These are phyloP conservation scores for Secale cereale DNA, from an alignment of 176 grass and related monocot species.

Conservation along the genomic window DNA sequence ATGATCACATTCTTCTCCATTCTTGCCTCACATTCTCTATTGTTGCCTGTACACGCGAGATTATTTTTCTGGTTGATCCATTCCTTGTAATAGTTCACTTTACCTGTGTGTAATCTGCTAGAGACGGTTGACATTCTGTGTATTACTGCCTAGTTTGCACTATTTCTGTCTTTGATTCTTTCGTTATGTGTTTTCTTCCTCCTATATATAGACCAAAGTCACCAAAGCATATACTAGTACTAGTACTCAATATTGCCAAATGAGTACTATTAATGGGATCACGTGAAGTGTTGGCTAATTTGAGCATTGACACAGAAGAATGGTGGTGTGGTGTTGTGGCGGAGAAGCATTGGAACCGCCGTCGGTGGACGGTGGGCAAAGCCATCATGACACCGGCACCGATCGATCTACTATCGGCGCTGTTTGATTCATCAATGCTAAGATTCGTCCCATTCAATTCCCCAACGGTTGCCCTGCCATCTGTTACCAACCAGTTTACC, in stretches of 20 bases:
- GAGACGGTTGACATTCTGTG: not conserved
- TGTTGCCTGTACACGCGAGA: slow-evolving; percentile 15
- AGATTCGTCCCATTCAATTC: slow-evolving; percentile 12
- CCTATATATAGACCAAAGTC: not conserved
- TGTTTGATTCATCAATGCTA: slow-evolving; percentile 31
- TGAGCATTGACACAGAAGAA: not conserved
- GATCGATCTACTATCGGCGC: not conserved
- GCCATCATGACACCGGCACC: not conserved
- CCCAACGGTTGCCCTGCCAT: not conserved
- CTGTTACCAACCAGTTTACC: not conserved
- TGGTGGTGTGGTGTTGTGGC: no score
- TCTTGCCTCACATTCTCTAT: slow-evolving; percentile 10
- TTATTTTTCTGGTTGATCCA: not conserved
- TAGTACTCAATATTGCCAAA: no score
- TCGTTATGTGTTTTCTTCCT: not conserved
- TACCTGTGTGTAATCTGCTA: slow-evolving; percentile 15
- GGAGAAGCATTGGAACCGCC: slow-evolving; percentile 9
- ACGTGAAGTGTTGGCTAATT: not conserved
- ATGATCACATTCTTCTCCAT: slow-evolving; percentile 10
- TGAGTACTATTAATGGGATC: not conserved
- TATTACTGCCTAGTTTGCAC: not conserved
- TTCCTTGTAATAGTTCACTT: not conserved
- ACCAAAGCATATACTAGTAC: not conserved
- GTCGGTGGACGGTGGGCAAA: slow-evolving; percentile 7
- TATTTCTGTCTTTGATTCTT: not conserved